Base-by-base conservation (phyloP, 2,329 filamentous ascomycete species). In the Colletotrichum karsti region DNA sequence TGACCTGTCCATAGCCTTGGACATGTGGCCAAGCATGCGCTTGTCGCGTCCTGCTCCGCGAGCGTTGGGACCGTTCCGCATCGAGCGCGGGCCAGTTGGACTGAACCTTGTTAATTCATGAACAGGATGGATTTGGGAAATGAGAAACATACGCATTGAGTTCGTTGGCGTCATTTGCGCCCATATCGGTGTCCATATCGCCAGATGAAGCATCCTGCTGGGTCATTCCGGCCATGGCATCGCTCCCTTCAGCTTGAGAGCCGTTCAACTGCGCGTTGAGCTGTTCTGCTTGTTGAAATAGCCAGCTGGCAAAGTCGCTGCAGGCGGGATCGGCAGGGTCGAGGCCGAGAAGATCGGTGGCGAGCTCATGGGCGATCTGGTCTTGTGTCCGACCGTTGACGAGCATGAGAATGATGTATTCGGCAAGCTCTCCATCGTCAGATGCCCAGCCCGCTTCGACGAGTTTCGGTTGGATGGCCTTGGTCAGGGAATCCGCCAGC, bases 361-460 rank as follows among this genome's bases (percentile, higher is more conserved):
- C 92, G 13, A 99, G 89, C 78, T 99, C 96, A 46, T 89, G 85
- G 9, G 94, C 92, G 72, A 99, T 95, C 77, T 98, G 92, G 56
- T 95, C 90, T 78, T 97, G 92, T 4, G 92, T 94, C 81, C 97
- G 98, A 74, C 95, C 94, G 81, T 98, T 98, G 70, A 93, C 93
- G 33, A 99, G 88, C 95, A 98, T 98, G 71, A 98, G 89, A 67
- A 98, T 92, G 73, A 99, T 96, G 82, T 98, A 99, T 82, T 99
- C 96, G 67, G 94, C 92, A 67, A 99, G 88, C 39, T 94, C 93
- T 24, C 91, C 91, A 79, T 95, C 94, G 73, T 93, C 92, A 30
- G 92, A 91, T 70, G 91, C 94, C 95, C 96, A 98, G 75, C 95
- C 95, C 72, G 95, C 91, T 81, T 99, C 95, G 67, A 94, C 89